Evolutionary conservation across 257 asterid species (phyloP).

Genomic region (Nicotiana noctiflora): DNA sequence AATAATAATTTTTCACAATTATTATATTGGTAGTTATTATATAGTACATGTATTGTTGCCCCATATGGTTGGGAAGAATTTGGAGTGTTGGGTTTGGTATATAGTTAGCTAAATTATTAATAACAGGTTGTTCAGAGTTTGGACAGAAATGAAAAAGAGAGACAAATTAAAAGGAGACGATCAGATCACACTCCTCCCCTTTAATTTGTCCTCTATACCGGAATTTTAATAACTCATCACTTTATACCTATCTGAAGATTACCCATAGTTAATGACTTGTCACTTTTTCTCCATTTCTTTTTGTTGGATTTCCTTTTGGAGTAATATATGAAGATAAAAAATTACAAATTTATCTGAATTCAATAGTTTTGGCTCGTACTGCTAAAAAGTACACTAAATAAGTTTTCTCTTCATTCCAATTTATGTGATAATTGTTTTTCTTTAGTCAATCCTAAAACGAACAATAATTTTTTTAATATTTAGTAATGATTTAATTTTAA

Average conservation of each 20-base stretch:
- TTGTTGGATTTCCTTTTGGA: not conserved
- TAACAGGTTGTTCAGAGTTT: slow-evolving; percentile 44
- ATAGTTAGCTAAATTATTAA: slow-evolving; percentile 31
- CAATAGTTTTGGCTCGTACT: no score
- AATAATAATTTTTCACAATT: not conserved
- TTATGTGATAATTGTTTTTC: no score
- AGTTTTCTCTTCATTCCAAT: no score
- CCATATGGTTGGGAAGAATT: slow-evolving; percentile 19
- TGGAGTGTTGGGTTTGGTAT: not conserved
- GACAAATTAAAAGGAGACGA: slow-evolving; percentile 19
- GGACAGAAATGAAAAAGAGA: slow-evolving; percentile 8
- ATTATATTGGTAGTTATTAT: slow-evolving; percentile 4
- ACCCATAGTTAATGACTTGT: slow-evolving; percentile 19
- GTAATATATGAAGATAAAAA: no score
- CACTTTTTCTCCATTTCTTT: not conserved
- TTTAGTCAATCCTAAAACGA: no score
- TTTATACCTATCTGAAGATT: slow-evolving; percentile 55
- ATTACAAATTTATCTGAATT: no score
- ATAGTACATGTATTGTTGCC: slow-evolving; percentile 13
- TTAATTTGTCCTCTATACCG: not conserved
- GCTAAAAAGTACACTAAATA: no score
- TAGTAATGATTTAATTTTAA: no score
- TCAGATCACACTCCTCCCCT: slow-evolving; percentile 26
- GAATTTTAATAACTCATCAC: slow-evolving; percentile 27
- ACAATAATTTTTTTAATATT: no score